Base-by-base conservation (phyloP, 305 asterid genomes). In the Fraxinus sp. region DNA sequence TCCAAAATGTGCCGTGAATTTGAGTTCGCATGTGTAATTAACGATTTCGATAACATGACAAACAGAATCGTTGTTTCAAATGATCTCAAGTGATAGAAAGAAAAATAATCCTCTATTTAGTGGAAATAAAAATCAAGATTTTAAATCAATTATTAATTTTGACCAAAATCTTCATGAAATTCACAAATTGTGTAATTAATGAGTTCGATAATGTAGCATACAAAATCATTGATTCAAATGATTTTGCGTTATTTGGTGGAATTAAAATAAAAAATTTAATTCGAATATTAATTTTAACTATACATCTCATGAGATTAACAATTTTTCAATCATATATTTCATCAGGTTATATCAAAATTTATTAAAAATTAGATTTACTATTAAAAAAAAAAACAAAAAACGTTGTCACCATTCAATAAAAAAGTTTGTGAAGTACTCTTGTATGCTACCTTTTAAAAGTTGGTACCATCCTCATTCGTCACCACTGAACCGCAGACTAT, bases 401-500 rank as follows among this genome's bases (percentile, higher is more conserved):
- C 5, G 4, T 33, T 33, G 6, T 33, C 57, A 46, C 57, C 57
- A 1, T 46, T 46, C n/a, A 46, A 32, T 2, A 46, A 4, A 13
- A 46, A 11, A 13, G 52, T 43, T 46, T 46, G 57, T 46, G 57
- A 46, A 11, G 55, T 3, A 43, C 9, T 37, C 59, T 55, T 55
- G 66, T 55, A n/a, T 18, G 10, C 24, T 1, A 55, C 26, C 26
- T 6, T 18, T 18, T n/a, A 55, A 55, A 55, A n/a, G 66, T n/a
- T n/a, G 66, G 66, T 55, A 55, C 10, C 66, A 1, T 55, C 66
- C 26, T 52, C 62, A 52, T 16, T 52, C 8, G 7, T 52, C 62
- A 4, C 62, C 62, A n/a, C 2, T 52, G 22, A 14, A 0, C 62
- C 22, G 66, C 66, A 55, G 3, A 55, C 66, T 6, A 88, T 91